These are phyloP conservation scores for Trichoderma erinaceum DNA, from an alignment of 495 filamentous ascomycete species.

Conservation along the genomic window DNA sequence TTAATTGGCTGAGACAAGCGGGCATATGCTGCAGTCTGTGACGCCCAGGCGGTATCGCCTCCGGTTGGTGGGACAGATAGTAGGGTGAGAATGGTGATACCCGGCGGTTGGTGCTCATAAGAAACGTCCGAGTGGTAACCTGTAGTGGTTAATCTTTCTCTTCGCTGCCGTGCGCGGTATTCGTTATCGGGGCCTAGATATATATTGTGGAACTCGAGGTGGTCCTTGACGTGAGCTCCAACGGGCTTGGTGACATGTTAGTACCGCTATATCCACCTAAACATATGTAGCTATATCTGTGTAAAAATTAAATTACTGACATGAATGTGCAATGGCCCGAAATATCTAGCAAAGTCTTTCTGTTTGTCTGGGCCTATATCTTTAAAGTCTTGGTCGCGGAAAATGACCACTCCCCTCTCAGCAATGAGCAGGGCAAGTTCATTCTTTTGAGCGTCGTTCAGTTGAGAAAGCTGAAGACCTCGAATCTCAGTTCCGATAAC, in stretches of 20 bases:
- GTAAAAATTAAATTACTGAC: constrained; percentile 22
- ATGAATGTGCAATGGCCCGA: constrained; percentile 61
- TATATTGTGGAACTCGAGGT: constrained; percentile 42
- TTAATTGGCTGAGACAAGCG: constrained; percentile 62
- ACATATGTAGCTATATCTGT: neutral
- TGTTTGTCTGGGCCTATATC: constrained; percentile 57
- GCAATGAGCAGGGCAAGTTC: constrained; percentile 69
- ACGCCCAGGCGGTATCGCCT: constrained; percentile 71
- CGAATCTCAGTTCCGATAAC: constrained; percentile 68
- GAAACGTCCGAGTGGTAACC: constrained; percentile 48
- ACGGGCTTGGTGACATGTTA: constrained; percentile 27
- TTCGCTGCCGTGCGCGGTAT: constrained; percentile 36
- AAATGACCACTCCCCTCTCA: constrained; percentile 66
- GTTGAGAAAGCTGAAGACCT: constrained; percentile 59
- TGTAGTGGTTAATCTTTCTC: constrained; percentile 42
- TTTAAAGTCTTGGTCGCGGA: constrained; percentile 60
- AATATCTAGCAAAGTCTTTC: constrained; percentile 58
- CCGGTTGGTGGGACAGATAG: constrained; percentile 65
- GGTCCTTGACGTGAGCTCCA: constrained; percentile 38
- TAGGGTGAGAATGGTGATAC: constrained; percentile 66
- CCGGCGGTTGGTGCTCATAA: constrained; percentile 73
- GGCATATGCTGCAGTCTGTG: constrained; percentile 68
- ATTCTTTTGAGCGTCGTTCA: constrained; percentile 65
- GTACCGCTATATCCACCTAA: neutral
- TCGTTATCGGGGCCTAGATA: constrained; percentile 45